These are phyloP conservation scores for Verticillium nubilum DNA, from an alignment of 2,329 filamentous ascomycete genomes.

Conservation along the genomic window DNA sequence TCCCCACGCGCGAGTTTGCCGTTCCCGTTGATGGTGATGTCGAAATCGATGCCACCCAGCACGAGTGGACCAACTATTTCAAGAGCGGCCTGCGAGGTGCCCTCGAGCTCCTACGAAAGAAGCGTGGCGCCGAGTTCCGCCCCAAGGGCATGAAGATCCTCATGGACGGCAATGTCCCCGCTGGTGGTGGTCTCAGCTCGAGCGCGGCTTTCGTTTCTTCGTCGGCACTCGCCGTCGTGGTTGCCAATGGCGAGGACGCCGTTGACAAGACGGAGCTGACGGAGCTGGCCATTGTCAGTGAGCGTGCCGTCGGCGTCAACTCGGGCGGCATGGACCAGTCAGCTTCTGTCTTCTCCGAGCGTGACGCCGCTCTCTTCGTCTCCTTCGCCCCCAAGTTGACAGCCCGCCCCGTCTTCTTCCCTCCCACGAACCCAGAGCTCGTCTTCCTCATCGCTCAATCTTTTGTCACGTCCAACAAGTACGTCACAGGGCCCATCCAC, in stretches of 20 bases:
- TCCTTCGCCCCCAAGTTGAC: slow-evolving; percentile 77
- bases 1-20: slow-evolving; percentile 68
- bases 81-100: slow-evolving; percentile 84
- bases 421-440: slow-evolving; percentile 73
- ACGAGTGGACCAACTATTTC: slow-evolving; percentile 99
- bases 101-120: slow-evolving; percentile 68
- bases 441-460: slow-evolving; percentile 93
- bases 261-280: slow-evolving; percentile 90
- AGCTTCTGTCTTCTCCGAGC: slow-evolving; percentile 87
- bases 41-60: slow-evolving; percentile 77
- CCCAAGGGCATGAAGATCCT: slow-evolving; percentile 80
- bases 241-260: slow-evolving; percentile 70
- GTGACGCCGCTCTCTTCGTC: slow-evolving; percentile 82
- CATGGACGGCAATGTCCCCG: slow-evolving; percentile 86
- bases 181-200: slow-evolving; percentile 86
- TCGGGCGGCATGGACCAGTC: slow-evolving; percentile 98
- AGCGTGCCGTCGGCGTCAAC: slow-evolving; percentile 92
- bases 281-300: slow-evolving; percentile 89
- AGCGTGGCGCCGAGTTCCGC: slow-evolving; percentile 52
- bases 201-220: slow-evolving; percentile 92
- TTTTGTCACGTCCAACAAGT: slow-evolving; percentile 91
- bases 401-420: slow-evolving; percentile 75
- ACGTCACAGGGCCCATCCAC: slow-evolving; percentile 85
- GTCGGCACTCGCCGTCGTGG: slow-evolving; percentile 81
- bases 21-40: slow-evolving; percentile 58